These are phyloP conservation scores for Debaryomyces sp. DNA, from an alignment of 1,139 yeast genomes.

Conservation along the genomic window DNA sequence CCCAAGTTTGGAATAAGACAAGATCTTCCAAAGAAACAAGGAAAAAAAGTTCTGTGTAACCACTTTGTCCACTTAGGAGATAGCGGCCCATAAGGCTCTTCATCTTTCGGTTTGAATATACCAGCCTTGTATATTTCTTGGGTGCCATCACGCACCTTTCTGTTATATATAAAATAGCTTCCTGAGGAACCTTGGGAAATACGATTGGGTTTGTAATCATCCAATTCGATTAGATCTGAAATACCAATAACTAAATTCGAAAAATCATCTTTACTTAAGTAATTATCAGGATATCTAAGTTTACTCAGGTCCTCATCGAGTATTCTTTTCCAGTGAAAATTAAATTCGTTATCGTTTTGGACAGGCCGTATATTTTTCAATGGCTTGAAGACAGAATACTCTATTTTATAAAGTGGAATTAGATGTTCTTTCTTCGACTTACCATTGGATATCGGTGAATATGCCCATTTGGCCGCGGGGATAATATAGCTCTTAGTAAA, in stretches of 20 bases:
- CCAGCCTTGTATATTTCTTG: constrained; percentile 38
- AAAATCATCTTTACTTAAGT: constrained; percentile 24
- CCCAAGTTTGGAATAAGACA: constrained; percentile 76
- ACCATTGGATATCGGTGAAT: constrained; percentile 19
- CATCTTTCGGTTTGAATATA: constrained; percentile 79
- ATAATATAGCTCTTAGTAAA: constrained; percentile 28
- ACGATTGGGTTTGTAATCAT: constrained; percentile 44
- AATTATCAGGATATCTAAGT: constrained; percentile 23
- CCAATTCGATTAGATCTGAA: constrained; percentile 26
- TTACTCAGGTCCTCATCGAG: constrained; percentile 11
- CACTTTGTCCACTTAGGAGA: constrained; percentile 84
- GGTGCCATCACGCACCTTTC: constrained; percentile 18
- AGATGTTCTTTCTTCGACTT: constrained; percentile 9
- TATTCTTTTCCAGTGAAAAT: constrained; percentile 16
- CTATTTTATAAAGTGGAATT: constrained; percentile 23
- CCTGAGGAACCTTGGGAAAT: constrained; percentile 74
- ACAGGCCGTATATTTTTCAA: constrained; percentile 20
- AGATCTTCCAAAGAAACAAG: constrained; percentile 76
- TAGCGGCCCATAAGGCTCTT: constrained; percentile 79
- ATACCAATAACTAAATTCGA: constrained; percentile 22
- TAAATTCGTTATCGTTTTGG: constrained; percentile 19
- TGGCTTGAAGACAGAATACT: constrained; percentile 30
- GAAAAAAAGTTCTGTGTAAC: constrained; percentile 74
- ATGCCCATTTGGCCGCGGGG: constrained; percentile 35
- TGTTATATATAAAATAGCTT: constrained; percentile 57